phyloP scores from a whole-genome alignment of 2,329 filamentous ascomycete species.

The Cladophialophora yegresii region DNA sequence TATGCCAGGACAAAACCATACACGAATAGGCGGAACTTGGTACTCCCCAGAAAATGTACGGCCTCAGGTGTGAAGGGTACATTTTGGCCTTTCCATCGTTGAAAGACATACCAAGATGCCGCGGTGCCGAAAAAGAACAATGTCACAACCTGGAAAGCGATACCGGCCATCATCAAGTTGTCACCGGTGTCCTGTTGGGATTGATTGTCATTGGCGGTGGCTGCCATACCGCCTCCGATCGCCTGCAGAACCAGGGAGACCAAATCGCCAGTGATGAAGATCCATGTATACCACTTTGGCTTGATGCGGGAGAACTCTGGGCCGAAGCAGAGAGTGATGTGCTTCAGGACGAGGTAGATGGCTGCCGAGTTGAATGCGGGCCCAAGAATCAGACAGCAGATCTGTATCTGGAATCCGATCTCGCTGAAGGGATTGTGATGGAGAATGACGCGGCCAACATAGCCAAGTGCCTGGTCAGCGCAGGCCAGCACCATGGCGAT shows the following conservation, averaged over 20 bases:
- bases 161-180: conserved; percentile 60
- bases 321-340: conserved; percentile 60
- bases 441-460: conserved; percentile 57
- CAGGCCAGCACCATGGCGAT: conserved; percentile 57
- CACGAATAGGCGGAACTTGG: conserved; percentile 29
- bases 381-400: conserved; percentile 58
- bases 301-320: conserved; percentile 51
- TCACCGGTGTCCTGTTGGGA: conserved; percentile 51
- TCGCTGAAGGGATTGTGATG: conserved; percentile 55
- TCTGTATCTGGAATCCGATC: conserved; percentile 56
- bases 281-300: conserved; percentile 57
- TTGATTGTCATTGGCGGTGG: conserved; percentile 45
- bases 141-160: conserved; percentile 59
- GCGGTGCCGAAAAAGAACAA: conserved; percentile 42
- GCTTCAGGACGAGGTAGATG: conserved; percentile 60
- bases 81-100: conserved; percentile 30
- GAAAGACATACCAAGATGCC: conserved; percentile 22
- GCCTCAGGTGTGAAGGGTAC: conserved; percentile 24
- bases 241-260: conserved; percentile 61
- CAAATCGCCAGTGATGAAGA: conserved; percentile 63
- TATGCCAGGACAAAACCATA: conserved; percentile 39
- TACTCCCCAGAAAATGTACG: conserved; percentile 1
- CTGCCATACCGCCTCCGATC: conserved; percentile 57
- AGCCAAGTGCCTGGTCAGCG: conserved; percentile 58
- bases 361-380: conserved; percentile 59